Evolutionary conservation across 2,329 filamentous ascomycete genomes (phyloP).

Genomic region (Stenocarpella maydis): DNA sequence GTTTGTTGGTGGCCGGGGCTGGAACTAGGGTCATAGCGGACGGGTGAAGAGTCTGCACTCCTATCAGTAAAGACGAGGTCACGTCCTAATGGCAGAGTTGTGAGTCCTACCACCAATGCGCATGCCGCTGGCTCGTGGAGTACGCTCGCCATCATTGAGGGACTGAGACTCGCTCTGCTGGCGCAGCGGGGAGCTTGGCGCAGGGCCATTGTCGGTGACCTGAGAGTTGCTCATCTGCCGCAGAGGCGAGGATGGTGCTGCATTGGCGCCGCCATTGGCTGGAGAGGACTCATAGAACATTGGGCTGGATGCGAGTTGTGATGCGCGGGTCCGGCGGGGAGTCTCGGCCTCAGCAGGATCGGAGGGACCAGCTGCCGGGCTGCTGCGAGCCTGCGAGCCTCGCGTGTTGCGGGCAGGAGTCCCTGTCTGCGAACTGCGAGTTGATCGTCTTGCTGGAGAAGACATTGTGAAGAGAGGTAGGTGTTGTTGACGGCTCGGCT

Average conservation of each 20-base stretch:
- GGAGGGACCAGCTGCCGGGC: conserved; percentile 41
- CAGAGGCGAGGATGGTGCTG: conserved; percentile 59
- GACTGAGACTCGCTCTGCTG: conserved; percentile 67
- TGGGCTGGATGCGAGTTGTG: conserved; percentile 77
- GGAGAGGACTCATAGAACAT: conserved; percentile 74
- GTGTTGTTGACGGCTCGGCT: conserved; percentile 20
- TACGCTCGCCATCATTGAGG: conserved; percentile 67
- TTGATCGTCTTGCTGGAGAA: conserved; percentile 64
- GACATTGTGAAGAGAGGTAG: conserved; percentile 58
- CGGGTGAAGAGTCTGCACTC: conserved; percentile 83
- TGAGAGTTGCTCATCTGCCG: conserved; percentile 66
- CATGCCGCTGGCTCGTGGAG: conserved; percentile 71
- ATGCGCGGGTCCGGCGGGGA: conserved; percentile 51
- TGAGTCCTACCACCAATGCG: conserved; percentile 68
- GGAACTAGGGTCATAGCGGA: conserved; percentile 89
- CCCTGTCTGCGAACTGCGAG: conserved; percentile 62
- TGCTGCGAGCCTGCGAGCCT: conserved; percentile 44
- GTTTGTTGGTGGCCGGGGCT: conserved; percentile 79
- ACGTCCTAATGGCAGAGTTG: too few species aligned
- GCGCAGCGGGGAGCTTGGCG: conserved; percentile 67
- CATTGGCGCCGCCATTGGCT: conserved; percentile 44
- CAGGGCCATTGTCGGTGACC: conserved; percentile 52
- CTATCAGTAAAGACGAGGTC: not conserved
- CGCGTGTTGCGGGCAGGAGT: conserved; percentile 51
- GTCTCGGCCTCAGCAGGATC: conserved; percentile 28